These are phyloP conservation scores for Prillingera fragicola DNA, from an alignment of 1,284 basidiomycete species.

Conservation along the genomic window DNA sequence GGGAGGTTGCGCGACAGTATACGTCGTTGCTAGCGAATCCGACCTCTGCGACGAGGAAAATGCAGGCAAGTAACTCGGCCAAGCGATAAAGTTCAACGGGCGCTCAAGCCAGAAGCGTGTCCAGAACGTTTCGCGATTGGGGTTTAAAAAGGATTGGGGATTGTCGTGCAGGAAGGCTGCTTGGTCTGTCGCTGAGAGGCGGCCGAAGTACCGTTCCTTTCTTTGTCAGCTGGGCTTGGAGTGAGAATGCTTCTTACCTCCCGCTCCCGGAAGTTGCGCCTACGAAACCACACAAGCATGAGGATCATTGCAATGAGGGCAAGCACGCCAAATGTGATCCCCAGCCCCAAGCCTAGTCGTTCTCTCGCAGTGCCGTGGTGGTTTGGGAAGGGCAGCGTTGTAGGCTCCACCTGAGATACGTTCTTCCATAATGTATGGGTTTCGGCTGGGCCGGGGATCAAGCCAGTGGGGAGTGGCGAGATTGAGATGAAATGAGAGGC, in stretches of 20 bases:
- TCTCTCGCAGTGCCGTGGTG: constrained; percentile 14
- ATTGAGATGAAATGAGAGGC: constrained; percentile 37
- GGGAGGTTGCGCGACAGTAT: too few relatives aligned
- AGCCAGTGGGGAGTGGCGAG: constrained; percentile 26
- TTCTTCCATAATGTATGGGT: constrained; percentile 32
- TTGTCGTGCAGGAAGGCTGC: constrained; percentile 36
- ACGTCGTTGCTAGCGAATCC: too few relatives aligned
- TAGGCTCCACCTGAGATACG: constrained; percentile 26
- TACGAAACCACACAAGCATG: constrained; percentile 2
- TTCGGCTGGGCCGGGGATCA: constrained; percentile 15
- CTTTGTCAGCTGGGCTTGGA: too few relatives aligned
- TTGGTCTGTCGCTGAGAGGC: constrained; percentile 33
- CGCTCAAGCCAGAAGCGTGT: too few relatives aligned
- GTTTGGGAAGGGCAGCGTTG: constrained; percentile 28
- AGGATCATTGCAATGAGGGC: constrained; percentile 23
- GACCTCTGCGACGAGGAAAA: too few relatives aligned
- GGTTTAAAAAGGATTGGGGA: constrained; percentile 33
- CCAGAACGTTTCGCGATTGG: constrained; percentile 6
- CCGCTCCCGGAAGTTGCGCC: not conserved
- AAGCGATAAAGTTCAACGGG: too few relatives aligned
- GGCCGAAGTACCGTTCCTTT: too few relatives aligned
- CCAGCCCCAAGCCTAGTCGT: constrained; percentile 31
- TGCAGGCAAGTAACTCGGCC: too few relatives aligned
- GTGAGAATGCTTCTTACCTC: too few relatives aligned
- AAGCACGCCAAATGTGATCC: constrained; percentile 27